phyloP scores from a whole-genome alignment of 1,139 yeast genomes.

The Yarrowia galli region DNA sequence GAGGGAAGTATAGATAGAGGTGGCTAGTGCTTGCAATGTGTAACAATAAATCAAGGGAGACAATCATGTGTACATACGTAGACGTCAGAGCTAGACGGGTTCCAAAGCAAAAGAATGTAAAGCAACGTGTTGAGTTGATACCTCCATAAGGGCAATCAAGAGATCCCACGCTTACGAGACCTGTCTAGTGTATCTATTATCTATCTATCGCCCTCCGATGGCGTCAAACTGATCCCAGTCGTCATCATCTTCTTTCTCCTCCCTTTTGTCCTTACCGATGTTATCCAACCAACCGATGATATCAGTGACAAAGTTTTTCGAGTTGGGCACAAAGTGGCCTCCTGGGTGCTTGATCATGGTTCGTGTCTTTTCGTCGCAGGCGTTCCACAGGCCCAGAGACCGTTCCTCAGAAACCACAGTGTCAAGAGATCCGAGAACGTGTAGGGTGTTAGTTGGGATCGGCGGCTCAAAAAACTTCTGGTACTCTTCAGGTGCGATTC shows the following conservation, averaged over 20 bases:
- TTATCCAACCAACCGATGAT: slow-evolving; percentile 63
- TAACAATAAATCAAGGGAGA: not conserved
- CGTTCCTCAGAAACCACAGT: slow-evolving; percentile 85
- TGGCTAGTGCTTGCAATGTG: not conserved
- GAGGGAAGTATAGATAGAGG: not conserved
- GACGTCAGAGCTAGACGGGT: too few species aligned
- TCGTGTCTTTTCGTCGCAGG: slow-evolving; percentile 57
- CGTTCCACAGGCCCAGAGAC: slow-evolving; percentile 63
- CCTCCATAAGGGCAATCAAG: too few species aligned
- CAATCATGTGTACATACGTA: too few species aligned
- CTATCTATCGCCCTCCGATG: slow-evolving; percentile 48
- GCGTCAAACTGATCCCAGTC: slow-evolving; percentile 56
- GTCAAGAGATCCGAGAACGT: slow-evolving; percentile 85
- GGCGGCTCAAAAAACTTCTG: slow-evolving; percentile 57
- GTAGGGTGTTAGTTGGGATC: slow-evolving; percentile 67
- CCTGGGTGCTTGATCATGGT: slow-evolving; percentile 75
- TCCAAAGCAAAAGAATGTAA: too few species aligned
- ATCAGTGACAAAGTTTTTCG: slow-evolving; percentile 64
- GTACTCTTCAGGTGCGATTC: slow-evolving; percentile 62
- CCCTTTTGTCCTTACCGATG: slow-evolving; percentile 38
- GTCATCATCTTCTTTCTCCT: slow-evolving; percentile 41
- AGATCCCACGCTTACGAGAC: too few species aligned
- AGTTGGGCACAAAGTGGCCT: slow-evolving; percentile 85
- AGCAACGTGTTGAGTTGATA: too few species aligned
- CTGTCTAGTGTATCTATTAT: not conserved